These are phyloP conservation scores for Fraxinus floribunda DNA, from an alignment of 305 asterid genomes.

Conservation along the genomic window DNA sequence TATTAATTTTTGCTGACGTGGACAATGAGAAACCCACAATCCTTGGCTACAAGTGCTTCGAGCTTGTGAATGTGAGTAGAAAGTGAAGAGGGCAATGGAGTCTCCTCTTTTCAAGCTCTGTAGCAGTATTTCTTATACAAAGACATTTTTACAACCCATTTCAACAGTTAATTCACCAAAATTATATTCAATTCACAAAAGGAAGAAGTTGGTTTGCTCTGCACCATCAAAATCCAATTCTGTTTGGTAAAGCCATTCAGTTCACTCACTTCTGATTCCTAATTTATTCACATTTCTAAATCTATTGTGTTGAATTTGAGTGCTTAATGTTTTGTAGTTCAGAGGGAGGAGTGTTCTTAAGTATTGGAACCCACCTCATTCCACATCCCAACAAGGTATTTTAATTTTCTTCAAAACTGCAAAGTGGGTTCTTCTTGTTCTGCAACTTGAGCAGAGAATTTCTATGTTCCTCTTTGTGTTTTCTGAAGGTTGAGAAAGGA, in stretches of 20 bases:
- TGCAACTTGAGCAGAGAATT: background rate
- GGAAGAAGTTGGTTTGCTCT: slow-evolving; percentile 24
- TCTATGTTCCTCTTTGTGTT: background rate
- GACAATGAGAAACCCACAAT: slow-evolving; percentile 22
- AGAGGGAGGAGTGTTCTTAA: slow-evolving; percentile 52
- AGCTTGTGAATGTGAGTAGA: background rate
- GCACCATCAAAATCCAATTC: slow-evolving; percentile 30
- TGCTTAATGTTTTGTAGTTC: slow-evolving; percentile 22
- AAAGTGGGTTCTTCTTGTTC: background rate
- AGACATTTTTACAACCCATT: slow-evolving; percentile 2
- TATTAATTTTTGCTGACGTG: slow-evolving; percentile 20
- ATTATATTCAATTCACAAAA: slow-evolving; percentile 9
- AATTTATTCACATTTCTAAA: background rate
- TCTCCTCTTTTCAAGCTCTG: slow-evolving; percentile 31
- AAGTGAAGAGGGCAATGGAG: slow-evolving; percentile 25
- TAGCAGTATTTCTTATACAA: slow-evolving; percentile 11
- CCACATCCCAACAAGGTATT: slow-evolving; percentile 85
- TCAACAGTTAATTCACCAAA: slow-evolving; percentile 8
- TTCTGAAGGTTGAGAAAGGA: slow-evolving; percentile 70
- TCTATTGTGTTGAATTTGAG: background rate
- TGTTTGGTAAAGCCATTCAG: slow-evolving; percentile 27
- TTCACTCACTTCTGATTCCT: background rate
- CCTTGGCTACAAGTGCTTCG: background rate
- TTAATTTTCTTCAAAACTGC: background rate
- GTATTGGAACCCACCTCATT: slow-evolving; percentile 65